Conservation (phyloP, 2,329 filamentous ascomycete genomes). For the Fusarium verticillioides region DNA sequence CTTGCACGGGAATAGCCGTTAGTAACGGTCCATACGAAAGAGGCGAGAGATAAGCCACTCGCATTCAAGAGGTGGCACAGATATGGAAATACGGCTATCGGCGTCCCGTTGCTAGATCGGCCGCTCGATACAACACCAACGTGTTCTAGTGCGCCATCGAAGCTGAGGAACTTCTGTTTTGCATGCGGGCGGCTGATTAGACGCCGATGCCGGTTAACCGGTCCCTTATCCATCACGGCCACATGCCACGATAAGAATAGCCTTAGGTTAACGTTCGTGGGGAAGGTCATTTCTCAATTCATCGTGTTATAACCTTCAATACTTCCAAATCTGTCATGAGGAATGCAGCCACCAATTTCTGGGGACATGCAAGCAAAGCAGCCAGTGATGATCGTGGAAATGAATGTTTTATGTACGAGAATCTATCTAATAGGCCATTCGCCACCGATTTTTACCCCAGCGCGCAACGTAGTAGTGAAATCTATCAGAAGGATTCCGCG, state of each 20-base stretch:
- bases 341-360: background rate
- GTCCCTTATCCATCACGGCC: background rate
- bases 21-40: background rate
- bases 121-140: background rate
- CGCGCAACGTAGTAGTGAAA: background rate
- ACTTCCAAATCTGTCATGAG: background rate
- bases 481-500: background rate
- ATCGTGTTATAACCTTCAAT: background rate
- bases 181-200: background rate
- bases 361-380: background rate
- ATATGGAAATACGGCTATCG: background rate
- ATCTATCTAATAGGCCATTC: background rate
- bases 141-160: background rate
- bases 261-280: background rate
- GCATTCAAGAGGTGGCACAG: background rate
- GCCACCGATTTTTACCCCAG: background rate
- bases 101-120: background rate
- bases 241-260: background rate
- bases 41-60: background rate
- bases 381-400: background rate
- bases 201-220: slow-evolving; percentile 5
- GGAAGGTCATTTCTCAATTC: background rate
- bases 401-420: background rate
- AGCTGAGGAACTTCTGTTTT: slow-evolving; percentile 17
- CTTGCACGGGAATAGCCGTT: background rate